phyloP scores from a whole-genome alignment of 305 asterid genomes.

The Fraxinus latifolia region DNA sequence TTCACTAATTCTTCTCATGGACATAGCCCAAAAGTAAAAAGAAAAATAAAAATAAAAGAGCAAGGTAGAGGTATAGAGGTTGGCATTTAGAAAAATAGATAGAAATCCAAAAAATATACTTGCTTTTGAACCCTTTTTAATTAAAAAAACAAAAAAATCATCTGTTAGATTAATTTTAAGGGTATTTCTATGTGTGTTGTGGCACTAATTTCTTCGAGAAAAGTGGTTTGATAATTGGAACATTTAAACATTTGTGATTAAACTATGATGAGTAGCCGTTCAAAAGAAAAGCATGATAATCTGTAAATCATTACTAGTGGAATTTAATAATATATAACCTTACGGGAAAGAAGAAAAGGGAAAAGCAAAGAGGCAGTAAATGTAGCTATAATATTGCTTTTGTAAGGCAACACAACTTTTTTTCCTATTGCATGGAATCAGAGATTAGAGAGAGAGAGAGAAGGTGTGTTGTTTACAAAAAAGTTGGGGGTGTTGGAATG shows the following conservation, averaged over 20 bases:
- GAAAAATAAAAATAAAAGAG: too few species aligned
- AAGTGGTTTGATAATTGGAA: neutral
- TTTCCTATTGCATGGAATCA: slow-evolving; percentile 35
- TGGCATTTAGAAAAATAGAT: neutral
- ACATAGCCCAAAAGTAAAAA: neutral
- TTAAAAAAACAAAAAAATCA: neutral
- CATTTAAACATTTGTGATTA: neutral
- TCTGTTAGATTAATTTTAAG: neutral
- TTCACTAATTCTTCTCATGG: neutral
- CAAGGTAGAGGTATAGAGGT: neutral
- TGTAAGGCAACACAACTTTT: slow-evolving; percentile 56
- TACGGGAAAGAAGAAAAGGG: slow-evolving; percentile 8
- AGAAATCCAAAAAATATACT: neutral
- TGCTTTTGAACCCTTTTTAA: neutral
- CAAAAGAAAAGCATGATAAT: slow-evolving; percentile 44
- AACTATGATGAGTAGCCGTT: slow-evolving; percentile 27
- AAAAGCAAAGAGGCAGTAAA: slow-evolving; percentile 33
- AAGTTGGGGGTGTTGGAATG: slow-evolving; percentile 35
- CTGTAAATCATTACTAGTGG: slow-evolving; percentile 40
- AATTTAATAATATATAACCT: slow-evolving; percentile 17
- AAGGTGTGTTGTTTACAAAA: neutral
- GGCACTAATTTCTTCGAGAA: neutral
- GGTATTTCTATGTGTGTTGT: neutral
- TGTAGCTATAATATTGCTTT: slow-evolving; percentile 33
- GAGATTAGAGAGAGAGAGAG: slow-evolving; percentile 11